phyloP scores from a whole-genome alignment of 1,284 basidiomycete genomes.

The Stygiomarasmius scandens region DNA sequence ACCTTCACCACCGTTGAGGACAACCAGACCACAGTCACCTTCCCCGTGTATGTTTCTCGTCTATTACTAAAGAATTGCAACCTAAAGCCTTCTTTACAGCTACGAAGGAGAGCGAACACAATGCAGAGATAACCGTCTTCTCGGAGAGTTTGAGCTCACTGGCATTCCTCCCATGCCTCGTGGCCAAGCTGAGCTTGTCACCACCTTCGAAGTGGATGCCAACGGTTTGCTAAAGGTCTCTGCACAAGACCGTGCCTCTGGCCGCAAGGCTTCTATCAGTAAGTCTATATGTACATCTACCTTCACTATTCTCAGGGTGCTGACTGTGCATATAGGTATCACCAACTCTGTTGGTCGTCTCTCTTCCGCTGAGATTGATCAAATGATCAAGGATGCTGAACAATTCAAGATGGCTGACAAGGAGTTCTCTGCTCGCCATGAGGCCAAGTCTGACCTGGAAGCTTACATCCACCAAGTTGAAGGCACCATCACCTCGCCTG shows the following conservation, averaged over 20 bases:
- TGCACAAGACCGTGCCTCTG: constrained; percentile 91
- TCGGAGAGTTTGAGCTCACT: constrained; percentile 96
- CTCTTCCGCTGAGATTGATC: constrained; percentile 92
- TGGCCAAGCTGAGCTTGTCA: constrained; percentile 94
- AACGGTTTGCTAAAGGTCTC: constrained; percentile 97
- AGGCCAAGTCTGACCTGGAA: constrained; percentile 96
- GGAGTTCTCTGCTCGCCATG: constrained; percentile 94
- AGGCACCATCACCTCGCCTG: constrained; percentile 89
- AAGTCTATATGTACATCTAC: constrained; percentile 33
- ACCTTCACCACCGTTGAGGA: constrained; percentile 98
- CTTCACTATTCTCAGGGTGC: no score
- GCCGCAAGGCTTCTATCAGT: constrained; percentile 96
- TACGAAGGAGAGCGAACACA: constrained; percentile 98
- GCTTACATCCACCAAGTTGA: constrained; percentile 95
- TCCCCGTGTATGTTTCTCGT: constrained; percentile 95
- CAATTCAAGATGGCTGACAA: constrained; percentile 96
- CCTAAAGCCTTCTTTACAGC: constrained; percentile 38
- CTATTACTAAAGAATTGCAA: no score
- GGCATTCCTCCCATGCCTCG: constrained; percentile 97
- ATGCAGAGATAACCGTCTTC: constrained; percentile 94
- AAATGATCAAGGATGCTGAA: constrained; percentile 99
- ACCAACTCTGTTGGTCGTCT: constrained; percentile 96
- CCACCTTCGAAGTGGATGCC: constrained; percentile 96
- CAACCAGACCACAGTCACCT: constrained; percentile 97
- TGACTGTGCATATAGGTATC: constrained; percentile 78